Evolutionary conservation across 2,329 filamentous ascomycete species (phyloP).

Genomic region (Coniochaeta pulveracea): DNA sequence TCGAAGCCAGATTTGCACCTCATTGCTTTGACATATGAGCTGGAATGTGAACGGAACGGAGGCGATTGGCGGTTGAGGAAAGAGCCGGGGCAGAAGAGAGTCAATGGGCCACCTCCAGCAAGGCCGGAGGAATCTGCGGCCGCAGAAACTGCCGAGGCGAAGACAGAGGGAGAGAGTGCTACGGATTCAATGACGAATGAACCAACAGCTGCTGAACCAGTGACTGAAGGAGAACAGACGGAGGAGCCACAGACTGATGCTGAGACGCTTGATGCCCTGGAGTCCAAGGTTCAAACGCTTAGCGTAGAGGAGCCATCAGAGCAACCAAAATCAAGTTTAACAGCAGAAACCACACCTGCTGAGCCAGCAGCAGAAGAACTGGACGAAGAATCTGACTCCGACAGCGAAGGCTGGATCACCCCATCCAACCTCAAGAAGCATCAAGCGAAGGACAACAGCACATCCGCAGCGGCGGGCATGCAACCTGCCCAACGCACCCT

Average conservation of each 20-base stretch:
- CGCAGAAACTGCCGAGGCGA: constrained; percentile 4
- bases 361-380: constrained; percentile 20
- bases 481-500: constrained; percentile 51
- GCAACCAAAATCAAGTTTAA: too few species aligned
- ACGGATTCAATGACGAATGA: not conserved
- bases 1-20: constrained; percentile 85
- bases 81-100: constrained; percentile 64
- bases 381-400: constrained; percentile 27
- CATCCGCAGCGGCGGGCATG: constrained; percentile 32
- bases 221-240: not conserved
- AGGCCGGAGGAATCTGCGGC: constrained; percentile 21
- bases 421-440: constrained; percentile 82
- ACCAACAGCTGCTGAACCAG: not conserved
- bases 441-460: constrained; percentile 57
- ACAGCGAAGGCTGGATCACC: constrained; percentile 82
- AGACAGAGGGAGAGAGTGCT: not conserved
- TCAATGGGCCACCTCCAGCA: constrained; percentile 57
- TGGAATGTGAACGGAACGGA: constrained; percentile 86
- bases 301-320: too few species aligned
- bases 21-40: constrained; percentile 80
- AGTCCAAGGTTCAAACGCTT: not conserved
- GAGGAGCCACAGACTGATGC: not conserved
- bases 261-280: too few species aligned
- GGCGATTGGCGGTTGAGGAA: constrained; percentile 78
- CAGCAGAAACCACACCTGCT: constrained; percentile 4